A percentile compares a stretch with the other conserved stretches of the same genome.
Evolutionary conservation across 2,329 filamentous ascomycete species (phyloP).

Genomic region (Fusarium hostae): DNA sequence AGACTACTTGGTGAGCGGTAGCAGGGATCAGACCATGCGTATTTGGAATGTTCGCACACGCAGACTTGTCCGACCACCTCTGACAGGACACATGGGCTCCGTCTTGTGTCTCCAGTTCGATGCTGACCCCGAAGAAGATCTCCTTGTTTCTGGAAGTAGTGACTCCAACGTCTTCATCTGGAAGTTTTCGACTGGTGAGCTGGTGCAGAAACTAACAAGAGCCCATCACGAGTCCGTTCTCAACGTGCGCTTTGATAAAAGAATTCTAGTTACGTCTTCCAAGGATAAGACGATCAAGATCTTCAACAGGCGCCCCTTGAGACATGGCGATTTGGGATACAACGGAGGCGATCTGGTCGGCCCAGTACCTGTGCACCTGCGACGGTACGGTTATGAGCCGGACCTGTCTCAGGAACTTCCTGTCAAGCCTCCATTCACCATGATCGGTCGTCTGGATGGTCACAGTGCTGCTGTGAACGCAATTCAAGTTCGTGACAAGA

Average conservation of each 20-base stretch:
- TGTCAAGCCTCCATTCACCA: constrained; percentile 72
- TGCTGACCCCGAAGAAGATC: constrained; percentile 83
- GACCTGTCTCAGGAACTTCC: constrained; percentile 60
- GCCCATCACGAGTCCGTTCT: constrained; percentile 92
- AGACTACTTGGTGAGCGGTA: constrained; percentile 91
- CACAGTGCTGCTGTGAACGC: constrained; percentile 95
- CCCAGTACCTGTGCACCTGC: constrained; percentile 63
- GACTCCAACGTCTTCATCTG: constrained; percentile 92
- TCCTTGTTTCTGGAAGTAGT: constrained; percentile 95
- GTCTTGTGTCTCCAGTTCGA: constrained; percentile 97
- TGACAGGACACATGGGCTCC: constrained; percentile 83
- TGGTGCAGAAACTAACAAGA: constrained; percentile 77
- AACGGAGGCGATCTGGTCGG: constrained; percentile 56
- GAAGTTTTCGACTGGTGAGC: constrained; percentile 90
- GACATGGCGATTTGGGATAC: constrained; percentile 69
- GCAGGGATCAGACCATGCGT: constrained; percentile 85
- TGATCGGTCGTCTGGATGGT: constrained; percentile 83
- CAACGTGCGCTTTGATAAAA: constrained; percentile 90
- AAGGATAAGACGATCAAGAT: constrained; percentile 98
- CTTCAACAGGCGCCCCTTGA: constrained; percentile 83
- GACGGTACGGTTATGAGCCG: constrained; percentile 65
- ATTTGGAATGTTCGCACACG: constrained; percentile 90
- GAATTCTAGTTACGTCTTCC: constrained; percentile 93
- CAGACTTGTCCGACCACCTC: constrained; percentile 77
- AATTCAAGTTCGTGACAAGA: constrained; percentile 85